These are phyloP conservation scores for Pleurotus sapidus DNA, from an alignment of 768 basidiomycete genomes.

Conservation along the genomic window DNA sequence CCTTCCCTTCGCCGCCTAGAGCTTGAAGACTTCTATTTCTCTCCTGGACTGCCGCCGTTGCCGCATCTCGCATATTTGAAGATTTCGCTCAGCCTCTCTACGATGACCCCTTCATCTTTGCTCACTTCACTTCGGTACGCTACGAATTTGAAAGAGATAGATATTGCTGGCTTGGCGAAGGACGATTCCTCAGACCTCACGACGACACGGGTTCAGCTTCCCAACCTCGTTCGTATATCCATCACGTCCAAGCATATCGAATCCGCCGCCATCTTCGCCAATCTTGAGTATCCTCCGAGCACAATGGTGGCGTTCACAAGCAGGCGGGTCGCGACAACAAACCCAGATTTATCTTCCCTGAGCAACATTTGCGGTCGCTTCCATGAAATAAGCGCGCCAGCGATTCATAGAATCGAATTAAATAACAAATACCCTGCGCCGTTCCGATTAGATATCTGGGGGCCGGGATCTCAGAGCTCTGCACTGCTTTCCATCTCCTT, in stretches of 20 bases:
- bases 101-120: not conserved
- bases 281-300: no score
- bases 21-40: not conserved
- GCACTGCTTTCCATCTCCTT: no score
- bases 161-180: not conserved
- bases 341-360: not conserved
- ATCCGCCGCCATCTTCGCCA: not conserved
- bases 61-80: not conserved
- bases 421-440: not conserved
- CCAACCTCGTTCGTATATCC: not conserved
- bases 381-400: not conserved
- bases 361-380: not conserved
- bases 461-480: not conserved
- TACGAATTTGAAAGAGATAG: not conserved
- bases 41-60: not conserved
- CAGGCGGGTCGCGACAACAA: not conserved
- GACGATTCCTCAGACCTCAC: not conserved
- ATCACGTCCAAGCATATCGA: not conserved
- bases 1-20: not conserved
- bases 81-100: not conserved
- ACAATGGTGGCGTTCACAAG: no score
- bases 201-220: not conserved
- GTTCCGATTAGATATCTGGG: not conserved
- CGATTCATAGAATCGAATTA: not conserved
- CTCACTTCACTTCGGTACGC: not conserved